phyloP scores from a whole-genome alignment of 768 basidiomycete genomes.

The Leccinum uliginosum region DNA sequence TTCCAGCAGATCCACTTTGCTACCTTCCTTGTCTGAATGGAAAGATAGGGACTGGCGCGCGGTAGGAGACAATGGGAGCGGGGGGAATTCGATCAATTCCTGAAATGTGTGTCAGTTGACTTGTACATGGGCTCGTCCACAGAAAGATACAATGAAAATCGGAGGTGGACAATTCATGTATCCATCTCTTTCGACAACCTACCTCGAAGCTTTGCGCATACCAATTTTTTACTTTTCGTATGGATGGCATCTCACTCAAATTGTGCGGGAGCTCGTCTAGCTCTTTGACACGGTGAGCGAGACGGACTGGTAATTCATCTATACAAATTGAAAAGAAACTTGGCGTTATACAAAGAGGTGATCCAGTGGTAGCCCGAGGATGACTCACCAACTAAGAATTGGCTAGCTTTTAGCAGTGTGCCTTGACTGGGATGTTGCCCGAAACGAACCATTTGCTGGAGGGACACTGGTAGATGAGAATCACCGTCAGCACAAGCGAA shows the following conservation, averaged over 20 bases:
- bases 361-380: neutral
- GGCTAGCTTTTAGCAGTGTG: conserved; percentile 86
- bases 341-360: neutral
- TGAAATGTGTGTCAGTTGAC: conserved; percentile 25
- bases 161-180: neutral
- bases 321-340: neutral
- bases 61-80: conserved; percentile 62
- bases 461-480: conserved; percentile 61
- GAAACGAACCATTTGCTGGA: conserved; percentile 97
- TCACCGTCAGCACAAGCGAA: conserved; percentile 7
- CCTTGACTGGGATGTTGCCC: conserved; percentile 96
- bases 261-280: conserved; percentile 92
- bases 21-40: conserved; percentile 32
- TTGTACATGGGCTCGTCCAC: conserved; percentile 3
- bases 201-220: conserved; percentile 99
- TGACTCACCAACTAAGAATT: conserved; percentile 72
- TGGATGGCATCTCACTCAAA: conserved; percentile 85
- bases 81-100: conserved; percentile 88
- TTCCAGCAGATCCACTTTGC: conserved; percentile 54
- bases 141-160: neutral
- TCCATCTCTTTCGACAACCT: conserved; percentile 16
- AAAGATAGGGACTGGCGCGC: conserved; percentile 64
- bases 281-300: conserved; percentile 95
- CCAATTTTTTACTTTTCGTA: conserved; percentile 96
- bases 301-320: conserved; percentile 93